Base-by-base conservation (phyloP, 2,329 filamentous ascomycete genomes). In the Cadophora sp. region DNA sequence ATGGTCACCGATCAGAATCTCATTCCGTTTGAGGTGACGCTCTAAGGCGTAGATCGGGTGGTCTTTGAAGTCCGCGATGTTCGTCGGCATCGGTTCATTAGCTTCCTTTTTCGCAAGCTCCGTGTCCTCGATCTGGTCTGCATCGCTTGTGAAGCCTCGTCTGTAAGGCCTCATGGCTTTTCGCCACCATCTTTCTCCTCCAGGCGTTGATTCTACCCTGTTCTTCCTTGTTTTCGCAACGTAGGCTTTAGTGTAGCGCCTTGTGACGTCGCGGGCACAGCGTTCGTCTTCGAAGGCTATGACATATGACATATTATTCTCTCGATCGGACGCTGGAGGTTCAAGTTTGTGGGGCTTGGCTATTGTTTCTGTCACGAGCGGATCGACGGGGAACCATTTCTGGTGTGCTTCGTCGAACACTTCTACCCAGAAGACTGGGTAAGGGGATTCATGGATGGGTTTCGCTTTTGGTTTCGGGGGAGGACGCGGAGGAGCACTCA, bases 391-490 rank as follows among this genome's bases (percentile, higher is more conserved):
- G 65, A 97, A 87, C 96, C 96, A 99, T 82, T 93, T 97, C 77
- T 97, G 92, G 71, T 93, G 88, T 0, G 92, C 91, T 64, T 89
- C 84, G 71, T 97, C 94, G 72, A 97, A 92, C 3, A 93, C 90
- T 80, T 99, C 96, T 0, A 97, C 91, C 96, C 96, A 99, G 77
- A 94, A 98, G 3, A 98, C 85, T 0, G 96, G 96, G 75, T 91
- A 92, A 0, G 87, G 79, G 0, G 93, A 94, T 76, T 95, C 92
- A 27, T 85, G 85, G 12, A 91, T 86, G 16, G 77, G 80, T 76
- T 80, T 62, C 72, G 75, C 27, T 77, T 80, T 75, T 74, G 73
- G 72, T 77, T 79, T 29, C 71, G 72, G 48, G 74, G 74, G n/a
- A 24, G 79, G 80, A 40, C 78, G 77, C 27, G 80, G 79, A 12